A percentile compares a stretch with the other conserved stretches of the same genome.
Evolutionary conservation across 805 yeast genomes (phyloP).

Genomic region (Ogataea nitratoaversa): DNA sequence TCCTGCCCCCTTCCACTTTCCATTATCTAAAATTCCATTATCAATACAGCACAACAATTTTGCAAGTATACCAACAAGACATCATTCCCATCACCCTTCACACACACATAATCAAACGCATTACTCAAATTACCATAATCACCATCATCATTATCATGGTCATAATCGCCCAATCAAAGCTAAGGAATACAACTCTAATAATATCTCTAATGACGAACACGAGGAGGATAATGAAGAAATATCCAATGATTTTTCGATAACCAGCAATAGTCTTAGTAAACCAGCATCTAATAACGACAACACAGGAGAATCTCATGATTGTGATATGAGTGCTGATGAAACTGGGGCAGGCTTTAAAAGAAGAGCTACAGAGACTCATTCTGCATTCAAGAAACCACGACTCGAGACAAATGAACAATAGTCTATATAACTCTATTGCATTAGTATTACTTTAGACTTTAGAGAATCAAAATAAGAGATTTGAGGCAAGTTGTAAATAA

Average conservation of each 20-base stretch:
- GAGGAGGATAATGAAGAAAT: constrained; percentile 7
- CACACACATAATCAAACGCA: constrained; percentile 4
- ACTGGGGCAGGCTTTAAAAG: constrained; percentile 8
- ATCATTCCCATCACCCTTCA: constrained; percentile 9
- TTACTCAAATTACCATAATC: too few relatives aligned
- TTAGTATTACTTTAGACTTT: too few relatives aligned
- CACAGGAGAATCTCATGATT: constrained; percentile 12
- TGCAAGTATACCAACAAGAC: constrained; percentile 1
- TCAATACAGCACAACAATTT: constrained; percentile 15
- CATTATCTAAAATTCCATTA: constrained; percentile 20
- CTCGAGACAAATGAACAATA: not conserved
- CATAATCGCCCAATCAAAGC: not conserved
- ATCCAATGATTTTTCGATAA: too few relatives aligned
- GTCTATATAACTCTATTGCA: too few relatives aligned
- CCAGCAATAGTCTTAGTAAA: too few relatives aligned
- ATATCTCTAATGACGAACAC: constrained; percentile 2
- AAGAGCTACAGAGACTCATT: constrained; percentile 9
- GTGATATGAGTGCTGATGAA: constrained; percentile 11
- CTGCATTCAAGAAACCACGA: constrained; percentile 8
- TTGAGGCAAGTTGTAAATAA: too few relatives aligned
- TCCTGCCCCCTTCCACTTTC: constrained; percentile 26
- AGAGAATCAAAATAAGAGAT: too few relatives aligned
- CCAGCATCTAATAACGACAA: too few relatives aligned
- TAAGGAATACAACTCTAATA: constrained; percentile 1
- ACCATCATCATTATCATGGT: not conserved